Conservation (phyloP, 1,284 basidiomycete species). For the Cutaneotrichosporon sp. region DNA sequence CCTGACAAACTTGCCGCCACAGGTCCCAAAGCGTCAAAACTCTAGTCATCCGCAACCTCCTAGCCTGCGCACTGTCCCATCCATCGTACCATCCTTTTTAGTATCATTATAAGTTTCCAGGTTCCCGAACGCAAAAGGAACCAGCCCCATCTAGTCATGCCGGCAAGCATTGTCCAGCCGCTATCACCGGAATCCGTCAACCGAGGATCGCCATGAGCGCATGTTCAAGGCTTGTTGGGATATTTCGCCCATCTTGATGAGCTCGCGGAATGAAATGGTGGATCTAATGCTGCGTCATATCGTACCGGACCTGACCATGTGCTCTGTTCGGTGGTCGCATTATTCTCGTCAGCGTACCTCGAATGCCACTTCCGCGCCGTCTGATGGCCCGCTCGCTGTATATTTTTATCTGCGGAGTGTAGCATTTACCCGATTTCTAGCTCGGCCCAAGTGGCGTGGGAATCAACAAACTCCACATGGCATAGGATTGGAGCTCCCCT, state of each 20-base stretch:
- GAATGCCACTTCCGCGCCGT: not conserved
- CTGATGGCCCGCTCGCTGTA: not conserved
- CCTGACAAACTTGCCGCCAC: not conserved
- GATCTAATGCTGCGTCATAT: not conserved
- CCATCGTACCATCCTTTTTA: slow-evolving; percentile 6
- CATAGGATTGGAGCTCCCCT: too few species aligned
- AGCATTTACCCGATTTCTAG: not conserved
- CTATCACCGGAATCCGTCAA: not conserved
- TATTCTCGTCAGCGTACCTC: not conserved
- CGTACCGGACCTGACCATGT: not conserved
- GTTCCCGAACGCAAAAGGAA: not conserved
- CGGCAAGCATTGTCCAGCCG: not conserved
- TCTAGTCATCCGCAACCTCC: not conserved
- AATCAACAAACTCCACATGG: not conserved
- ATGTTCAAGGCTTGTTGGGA: not conserved
- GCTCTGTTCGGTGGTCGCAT: not conserved
- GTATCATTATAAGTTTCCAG: not conserved
- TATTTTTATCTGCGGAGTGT: not conserved
- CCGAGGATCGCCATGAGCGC: not conserved
- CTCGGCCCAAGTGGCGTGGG: not conserved
- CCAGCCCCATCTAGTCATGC: not conserved
- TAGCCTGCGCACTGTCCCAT: not conserved
- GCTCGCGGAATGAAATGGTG: not conserved
- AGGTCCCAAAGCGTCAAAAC: not conserved
- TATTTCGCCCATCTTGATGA: not conserved